Evolutionary conservation across 768 basidiomycete species (phyloP).

Genomic region (Lactarius sanguifluus): DNA sequence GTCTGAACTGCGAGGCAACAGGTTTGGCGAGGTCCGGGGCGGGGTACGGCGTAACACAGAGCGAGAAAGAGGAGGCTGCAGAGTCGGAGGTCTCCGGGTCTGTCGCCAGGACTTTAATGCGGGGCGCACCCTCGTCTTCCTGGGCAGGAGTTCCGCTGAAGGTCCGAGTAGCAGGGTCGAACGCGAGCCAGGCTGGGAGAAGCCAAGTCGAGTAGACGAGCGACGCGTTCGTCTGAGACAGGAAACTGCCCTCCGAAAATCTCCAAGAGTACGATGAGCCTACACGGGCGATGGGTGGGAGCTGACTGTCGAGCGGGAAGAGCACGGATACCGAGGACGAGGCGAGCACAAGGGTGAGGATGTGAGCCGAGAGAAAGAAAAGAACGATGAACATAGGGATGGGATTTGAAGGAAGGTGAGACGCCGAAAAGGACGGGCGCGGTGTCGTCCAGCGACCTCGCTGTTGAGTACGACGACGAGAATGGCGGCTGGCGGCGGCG

Average conservation of each 20-base stretch:
- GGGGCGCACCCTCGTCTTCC: slow-evolving; percentile 60
- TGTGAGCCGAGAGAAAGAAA: slow-evolving; percentile 55
- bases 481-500: slow-evolving; percentile 18
- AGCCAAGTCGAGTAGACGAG: slow-evolving; percentile 52
- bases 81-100: slow-evolving; percentile 46
- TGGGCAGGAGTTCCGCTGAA: slow-evolving; percentile 69
- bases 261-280: slow-evolving; percentile 66
- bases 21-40: slow-evolving; percentile 55
- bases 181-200: slow-evolving; percentile 77
- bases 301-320: slow-evolving; percentile 67
- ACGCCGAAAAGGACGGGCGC: slow-evolving; percentile 30
- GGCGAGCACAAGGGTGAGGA: slow-evolving; percentile 38
- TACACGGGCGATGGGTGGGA: slow-evolving; percentile 74
- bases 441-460: slow-evolving; percentile 34
- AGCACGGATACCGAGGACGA: slow-evolving; percentile 44
- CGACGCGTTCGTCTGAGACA: slow-evolving; percentile 43
- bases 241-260: slow-evolving; percentile 66
- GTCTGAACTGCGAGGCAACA: slow-evolving; percentile 59
- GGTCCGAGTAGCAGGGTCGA: slow-evolving; percentile 57
- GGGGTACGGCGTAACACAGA: slow-evolving; percentile 56
- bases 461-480: slow-evolving; percentile 29
- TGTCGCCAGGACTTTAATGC: slow-evolving; percentile 62
- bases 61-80: slow-evolving; percentile 51
- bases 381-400: slow-evolving; percentile 65
- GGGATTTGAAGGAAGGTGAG: slow-evolving; percentile 32